Evolutionary conservation across 495 filamentous ascomycete species (phyloP).

Genomic region (Xylaria venustula): DNA sequence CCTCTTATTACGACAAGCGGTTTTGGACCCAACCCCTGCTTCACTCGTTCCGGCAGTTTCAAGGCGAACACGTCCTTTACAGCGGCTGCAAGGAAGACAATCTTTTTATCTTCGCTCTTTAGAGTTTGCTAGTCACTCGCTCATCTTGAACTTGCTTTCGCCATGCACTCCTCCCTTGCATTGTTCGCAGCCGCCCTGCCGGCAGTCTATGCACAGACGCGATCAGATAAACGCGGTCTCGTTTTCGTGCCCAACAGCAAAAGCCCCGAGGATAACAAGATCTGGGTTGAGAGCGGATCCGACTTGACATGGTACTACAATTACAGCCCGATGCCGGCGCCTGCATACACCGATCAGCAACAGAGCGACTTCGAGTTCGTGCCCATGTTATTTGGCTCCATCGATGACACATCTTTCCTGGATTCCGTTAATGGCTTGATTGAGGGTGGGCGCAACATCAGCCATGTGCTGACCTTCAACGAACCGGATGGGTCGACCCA

Average conservation of each 20-base stretch:
- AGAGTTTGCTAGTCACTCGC: background rate
- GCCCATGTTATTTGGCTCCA: slow-evolving; percentile 76
- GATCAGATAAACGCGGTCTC: slow-evolving; percentile 68
- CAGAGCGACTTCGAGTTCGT: slow-evolving; percentile 64
- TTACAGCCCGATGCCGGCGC: slow-evolving; percentile 56
- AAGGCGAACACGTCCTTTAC: too few species aligned
- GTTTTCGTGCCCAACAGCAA: slow-evolving; percentile 56
- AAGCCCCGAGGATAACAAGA: slow-evolving; percentile 54
- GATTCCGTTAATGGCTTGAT: slow-evolving; percentile 51
- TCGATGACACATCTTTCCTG: slow-evolving; percentile 54
- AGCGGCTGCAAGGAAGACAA: background rate
- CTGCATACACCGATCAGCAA: slow-evolving; percentile 39
- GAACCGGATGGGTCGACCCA: slow-evolving; percentile 61
- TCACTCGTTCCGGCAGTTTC: too few species aligned
- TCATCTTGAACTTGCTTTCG: background rate
- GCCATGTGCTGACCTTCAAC: slow-evolving; percentile 69
- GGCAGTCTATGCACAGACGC: slow-evolving; percentile 29
- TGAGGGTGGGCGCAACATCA: slow-evolving; percentile 55
- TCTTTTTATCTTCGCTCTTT: too few species aligned
- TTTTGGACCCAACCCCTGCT: too few species aligned
- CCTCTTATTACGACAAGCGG: too few species aligned
- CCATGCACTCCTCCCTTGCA: slow-evolving; percentile 23
- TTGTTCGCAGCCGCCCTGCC: slow-evolving; percentile 23
- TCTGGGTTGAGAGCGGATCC: slow-evolving; percentile 53
- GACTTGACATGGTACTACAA: slow-evolving; percentile 84